Base-by-base conservation (phyloP, 1,284 basidiomycete species). In the Cronartium ribicola region DNA sequence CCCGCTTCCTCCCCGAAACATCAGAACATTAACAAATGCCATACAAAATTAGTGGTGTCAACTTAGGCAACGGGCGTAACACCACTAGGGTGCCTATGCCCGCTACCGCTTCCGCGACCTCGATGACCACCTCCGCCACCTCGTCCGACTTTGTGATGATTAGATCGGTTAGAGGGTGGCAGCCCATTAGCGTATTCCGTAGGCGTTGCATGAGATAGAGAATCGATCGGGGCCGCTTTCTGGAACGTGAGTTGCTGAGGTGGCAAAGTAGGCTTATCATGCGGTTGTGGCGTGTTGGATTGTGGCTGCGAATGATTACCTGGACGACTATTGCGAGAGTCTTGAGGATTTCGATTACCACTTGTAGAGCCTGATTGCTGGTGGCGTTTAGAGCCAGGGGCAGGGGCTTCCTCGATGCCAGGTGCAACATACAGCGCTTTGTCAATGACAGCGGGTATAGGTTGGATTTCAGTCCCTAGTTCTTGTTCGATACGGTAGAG, bases 401-500 rank as follows among this genome's bases (percentile, higher is more conserved):
- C 59, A 46, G 61, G 48, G 5, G 37, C 29, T 37, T 72, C 70
- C 57, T 72, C 70, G 44, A 72, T 66, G 8, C 70, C 63, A 44
- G 83, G 83, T 11, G 91, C 89, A 67, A 95, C 92, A 81, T 98
- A 98, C 68, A 98, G 83, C n/a, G 90, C 88, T 79, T 90, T 91
- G 82, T 97, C 94, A 79, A 98, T 96, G 64, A 83, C 86, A 79
- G 90, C 88, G 3, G 95, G 95, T 80, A 98, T 98, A 20, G 95
- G 91, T 80, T 92, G 90, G 80, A 98, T 98, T 84, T 98, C 95
- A 51, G 94, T 98, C 17, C 95, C 96, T 48, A 98, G 87, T 83
- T 98, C 95, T 82, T 96, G 92, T 83, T 98, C 96, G 79, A 98
- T 98, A 79, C 91, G 89, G 84, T 98, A 98, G 65, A 98, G 85